phyloP scores from a whole-genome alignment of 75 land plant species.

The Cryptomeria japonica region DNA sequence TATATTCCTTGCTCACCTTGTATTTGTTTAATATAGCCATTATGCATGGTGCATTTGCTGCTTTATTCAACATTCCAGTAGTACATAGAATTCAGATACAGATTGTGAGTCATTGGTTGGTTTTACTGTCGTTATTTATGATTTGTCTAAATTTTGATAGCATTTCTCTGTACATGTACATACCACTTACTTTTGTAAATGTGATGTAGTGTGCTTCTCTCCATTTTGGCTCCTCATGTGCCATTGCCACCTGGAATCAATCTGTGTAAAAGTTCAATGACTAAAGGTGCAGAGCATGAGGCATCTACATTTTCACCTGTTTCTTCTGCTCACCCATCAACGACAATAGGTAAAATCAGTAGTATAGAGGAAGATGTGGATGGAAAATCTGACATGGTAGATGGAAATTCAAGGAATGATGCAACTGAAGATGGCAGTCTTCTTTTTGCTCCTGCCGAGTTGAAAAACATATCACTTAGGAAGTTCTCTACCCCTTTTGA shows the following conservation, averaged over 20 bases:
- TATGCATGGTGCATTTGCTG: not conserved
- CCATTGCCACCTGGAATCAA: constrained; percentile 80
- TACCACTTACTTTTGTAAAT: constrained; percentile 4
- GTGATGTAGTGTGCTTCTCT: constrained; percentile 85
- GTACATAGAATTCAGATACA: not conserved
- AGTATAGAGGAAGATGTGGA: constrained; percentile 34
- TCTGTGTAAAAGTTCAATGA: constrained; percentile 30
- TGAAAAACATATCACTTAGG: constrained; percentile 41
- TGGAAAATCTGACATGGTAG: constrained; percentile 48
- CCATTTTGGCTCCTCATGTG: constrained; percentile 81
- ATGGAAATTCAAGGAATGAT: constrained; percentile 42
- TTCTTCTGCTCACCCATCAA: constrained; percentile 18
- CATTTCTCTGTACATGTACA: not conserved
- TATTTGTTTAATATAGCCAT: not conserved
- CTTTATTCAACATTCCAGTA: not conserved
- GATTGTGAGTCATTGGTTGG: not conserved
- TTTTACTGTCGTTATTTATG: not conserved
- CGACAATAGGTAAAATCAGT: constrained; percentile 1
- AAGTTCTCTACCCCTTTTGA: constrained; percentile 18
- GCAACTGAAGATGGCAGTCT: constrained; percentile 56
- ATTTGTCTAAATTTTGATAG: not conserved
- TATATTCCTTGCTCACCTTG: not conserved
- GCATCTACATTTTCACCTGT: constrained; percentile 13
- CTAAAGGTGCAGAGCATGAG: constrained; percentile 25
- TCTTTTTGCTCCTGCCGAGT: constrained; percentile 76